Conservation (phyloP, 176 grass and related monocot species). For the Musa itinerans region DNA sequence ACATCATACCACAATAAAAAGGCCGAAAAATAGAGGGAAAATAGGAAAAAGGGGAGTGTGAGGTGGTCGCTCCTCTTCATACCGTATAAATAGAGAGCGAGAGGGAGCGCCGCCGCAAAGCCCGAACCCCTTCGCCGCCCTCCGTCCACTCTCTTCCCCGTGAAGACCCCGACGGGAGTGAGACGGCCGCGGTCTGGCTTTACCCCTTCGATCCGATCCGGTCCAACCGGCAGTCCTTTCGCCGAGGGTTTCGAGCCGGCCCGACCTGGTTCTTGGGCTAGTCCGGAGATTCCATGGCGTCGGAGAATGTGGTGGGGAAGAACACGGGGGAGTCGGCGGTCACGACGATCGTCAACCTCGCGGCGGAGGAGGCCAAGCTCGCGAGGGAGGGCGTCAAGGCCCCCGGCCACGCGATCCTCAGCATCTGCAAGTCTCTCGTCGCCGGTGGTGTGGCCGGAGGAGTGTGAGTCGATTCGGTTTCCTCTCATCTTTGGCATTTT, state of each 20-base stretch:
- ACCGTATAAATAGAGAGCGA: background rate
- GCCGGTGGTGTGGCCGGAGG: constrained; percentile 91
- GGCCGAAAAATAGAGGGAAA: background rate
- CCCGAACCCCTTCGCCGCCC: background rate
- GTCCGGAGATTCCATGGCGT: constrained; percentile 43
- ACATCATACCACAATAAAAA: background rate
- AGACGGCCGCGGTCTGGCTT: background rate
- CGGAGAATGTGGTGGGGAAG: constrained; percentile 97
- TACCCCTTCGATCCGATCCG: background rate
- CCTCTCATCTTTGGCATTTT: background rate
- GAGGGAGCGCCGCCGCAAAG: background rate
- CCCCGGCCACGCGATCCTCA: constrained; percentile 58
- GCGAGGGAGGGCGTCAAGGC: constrained; percentile 90
- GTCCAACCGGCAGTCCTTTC: background rate
- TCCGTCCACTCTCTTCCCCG: background rate
- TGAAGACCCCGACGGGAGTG: background rate
- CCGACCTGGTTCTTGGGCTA: too few species aligned
- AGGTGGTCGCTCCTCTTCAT: too few species aligned
- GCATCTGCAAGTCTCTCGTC: constrained; percentile 85
- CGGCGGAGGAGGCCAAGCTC: constrained; percentile 95
- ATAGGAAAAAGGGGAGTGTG: too few species aligned
- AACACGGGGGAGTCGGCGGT: constrained; percentile 91
- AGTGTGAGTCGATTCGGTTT: constrained; percentile 42
- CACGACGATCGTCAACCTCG: constrained; percentile 86
- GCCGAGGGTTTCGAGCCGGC: too few species aligned